These are phyloP conservation scores for Floccularia luteovirens DNA, from an alignment of 768 basidiomycete genomes.

Conservation along the genomic window DNA sequence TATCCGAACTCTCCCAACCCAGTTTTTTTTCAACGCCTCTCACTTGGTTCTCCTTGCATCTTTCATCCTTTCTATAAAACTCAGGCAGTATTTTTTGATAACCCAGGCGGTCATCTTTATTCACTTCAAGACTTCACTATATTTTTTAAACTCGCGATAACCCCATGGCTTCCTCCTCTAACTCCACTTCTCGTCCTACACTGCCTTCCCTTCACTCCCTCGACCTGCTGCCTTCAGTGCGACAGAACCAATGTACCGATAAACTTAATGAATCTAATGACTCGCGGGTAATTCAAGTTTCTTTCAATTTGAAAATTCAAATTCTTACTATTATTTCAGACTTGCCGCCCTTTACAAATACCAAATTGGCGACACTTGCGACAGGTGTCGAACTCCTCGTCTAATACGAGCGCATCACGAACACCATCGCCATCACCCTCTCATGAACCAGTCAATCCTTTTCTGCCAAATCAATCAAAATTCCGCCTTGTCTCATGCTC, in stretches of 20 bases:
- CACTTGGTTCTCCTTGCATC: slow-evolving; percentile 11
- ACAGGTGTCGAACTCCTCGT: slow-evolving; percentile 28
- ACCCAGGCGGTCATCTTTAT: slow-evolving; percentile 23
- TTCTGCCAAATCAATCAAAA: slow-evolving; percentile 11
- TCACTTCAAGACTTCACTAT: background rate
- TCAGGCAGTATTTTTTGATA: slow-evolving; percentile 29
- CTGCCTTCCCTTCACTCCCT: slow-evolving; percentile 48
- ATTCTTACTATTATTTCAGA: slow-evolving; percentile 6
- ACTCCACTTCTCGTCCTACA: slow-evolving; percentile 28
- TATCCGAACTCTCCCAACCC: slow-evolving; percentile 8
- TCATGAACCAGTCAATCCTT: slow-evolving; percentile 7
- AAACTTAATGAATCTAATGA: slow-evolving; percentile 12
- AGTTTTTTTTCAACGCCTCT: slow-evolving; percentile 13
- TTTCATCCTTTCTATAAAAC: slow-evolving; percentile 10
- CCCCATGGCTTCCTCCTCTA: slow-evolving; percentile 9
- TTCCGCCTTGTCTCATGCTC: slow-evolving; percentile 37
- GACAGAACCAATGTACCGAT: slow-evolving; percentile 2
- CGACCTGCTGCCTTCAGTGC: slow-evolving; percentile 22
- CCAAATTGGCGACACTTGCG: slow-evolving; percentile 14
- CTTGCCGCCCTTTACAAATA: slow-evolving; percentile 12
- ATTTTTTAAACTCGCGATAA: background rate
- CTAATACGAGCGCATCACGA: slow-evolving; percentile 24
- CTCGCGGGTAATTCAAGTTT: slow-evolving; percentile 1
- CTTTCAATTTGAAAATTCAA: background rate
- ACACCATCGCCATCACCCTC: slow-evolving; percentile 22